These are phyloP conservation scores for Aspergillus hiratsukae DNA, from an alignment of 2,329 filamentous ascomycete genomes.

Conservation along the genomic window DNA sequence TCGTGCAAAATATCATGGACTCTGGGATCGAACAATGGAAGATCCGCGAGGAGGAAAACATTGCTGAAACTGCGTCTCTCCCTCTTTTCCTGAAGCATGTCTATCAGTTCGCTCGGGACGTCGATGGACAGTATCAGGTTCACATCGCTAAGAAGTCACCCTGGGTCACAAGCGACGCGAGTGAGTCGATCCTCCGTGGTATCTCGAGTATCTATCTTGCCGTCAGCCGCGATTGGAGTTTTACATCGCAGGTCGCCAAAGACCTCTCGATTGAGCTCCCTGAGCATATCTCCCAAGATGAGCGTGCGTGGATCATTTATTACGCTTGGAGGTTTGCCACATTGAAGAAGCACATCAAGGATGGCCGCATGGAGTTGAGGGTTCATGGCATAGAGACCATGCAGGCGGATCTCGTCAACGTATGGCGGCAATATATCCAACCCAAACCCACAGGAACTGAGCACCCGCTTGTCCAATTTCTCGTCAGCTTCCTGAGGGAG, in stretches of 20 bases:
- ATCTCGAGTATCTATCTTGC: slow-evolving; percentile 29
- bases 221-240: slow-evolving; percentile 25
- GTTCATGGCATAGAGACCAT: slow-evolving; percentile 73
- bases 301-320: slow-evolving; percentile 33
- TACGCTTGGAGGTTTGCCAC: slow-evolving; percentile 65
- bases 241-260: slow-evolving; percentile 31
- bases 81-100: slow-evolving; percentile 16
- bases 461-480: slow-evolving; percentile 58
- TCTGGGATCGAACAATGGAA: slow-evolving; percentile 24
- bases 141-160: slow-evolving; percentile 40
- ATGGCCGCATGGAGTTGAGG: slow-evolving; percentile 85
- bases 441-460: slow-evolving; percentile 36
- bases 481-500: slow-evolving; percentile 64
- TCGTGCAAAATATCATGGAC: slow-evolving; percentile 28
- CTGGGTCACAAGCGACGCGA: slow-evolving; percentile 41
- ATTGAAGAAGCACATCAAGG: slow-evolving; percentile 68
- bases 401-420: slow-evolving; percentile 62
- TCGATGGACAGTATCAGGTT: slow-evolving; percentile 35
- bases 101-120: slow-evolving; percentile 27
- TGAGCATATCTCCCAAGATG: slow-evolving; percentile 20
- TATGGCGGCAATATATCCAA: slow-evolving; percentile 60
- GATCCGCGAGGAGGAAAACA: slow-evolving; percentile 17
- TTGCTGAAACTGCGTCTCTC: slow-evolving; percentile 16
- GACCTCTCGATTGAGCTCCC: slow-evolving; percentile 35
- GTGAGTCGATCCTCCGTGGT: slow-evolving; percentile 31